Conservation (phyloP, 495 filamentous ascomycete species). For the Hypoxylon crocopeplum region DNA sequence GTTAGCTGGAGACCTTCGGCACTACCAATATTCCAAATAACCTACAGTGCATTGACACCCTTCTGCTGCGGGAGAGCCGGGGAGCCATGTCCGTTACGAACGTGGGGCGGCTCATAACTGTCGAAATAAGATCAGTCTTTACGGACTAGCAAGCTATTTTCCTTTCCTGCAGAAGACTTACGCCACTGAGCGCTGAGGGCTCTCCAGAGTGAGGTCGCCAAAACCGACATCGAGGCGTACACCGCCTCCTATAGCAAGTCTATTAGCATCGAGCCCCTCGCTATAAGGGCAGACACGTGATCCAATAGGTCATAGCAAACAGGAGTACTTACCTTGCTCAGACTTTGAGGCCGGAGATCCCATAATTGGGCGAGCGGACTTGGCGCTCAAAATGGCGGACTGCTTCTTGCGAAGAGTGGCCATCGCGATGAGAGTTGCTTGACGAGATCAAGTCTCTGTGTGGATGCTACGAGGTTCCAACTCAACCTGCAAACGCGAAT, state of each 20-base stretch:
- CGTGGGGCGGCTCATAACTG: slow-evolving; percentile 1
- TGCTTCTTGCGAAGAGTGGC: slow-evolving; percentile 19
- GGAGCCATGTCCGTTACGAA: not conserved
- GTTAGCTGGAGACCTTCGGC: not conserved
- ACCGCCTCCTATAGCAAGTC: slow-evolving; percentile 12
- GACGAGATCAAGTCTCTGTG: not conserved
- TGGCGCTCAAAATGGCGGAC: slow-evolving; percentile 12
- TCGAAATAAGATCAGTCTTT: not conserved
- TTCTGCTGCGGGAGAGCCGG: not conserved
- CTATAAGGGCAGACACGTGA: not conserved
- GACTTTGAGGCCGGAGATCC: slow-evolving; percentile 19
- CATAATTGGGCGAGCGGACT: not conserved
- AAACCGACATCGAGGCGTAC: slow-evolving; percentile 17
- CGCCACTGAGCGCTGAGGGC: not conserved
- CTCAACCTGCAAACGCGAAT: too few relatives aligned
- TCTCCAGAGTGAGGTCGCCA: slow-evolving; percentile 5
- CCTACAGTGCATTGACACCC: slow-evolving; percentile 11
- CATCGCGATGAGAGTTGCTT: slow-evolving; percentile 4
- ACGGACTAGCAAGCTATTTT: not conserved
- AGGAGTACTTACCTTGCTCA: slow-evolving; percentile 24
- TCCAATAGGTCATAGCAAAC: not conserved
- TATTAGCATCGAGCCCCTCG: slow-evolving; percentile 1
- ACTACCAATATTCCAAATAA: not conserved
- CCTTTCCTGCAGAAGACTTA: not conserved
- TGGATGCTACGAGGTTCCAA: too few relatives aligned